A percentile compares a stretch with the other conserved stretches of the same genome.
Evolutionary conservation across 495 filamentous ascomycete species (phyloP).

Genomic region (Extremus antarcticus): DNA sequence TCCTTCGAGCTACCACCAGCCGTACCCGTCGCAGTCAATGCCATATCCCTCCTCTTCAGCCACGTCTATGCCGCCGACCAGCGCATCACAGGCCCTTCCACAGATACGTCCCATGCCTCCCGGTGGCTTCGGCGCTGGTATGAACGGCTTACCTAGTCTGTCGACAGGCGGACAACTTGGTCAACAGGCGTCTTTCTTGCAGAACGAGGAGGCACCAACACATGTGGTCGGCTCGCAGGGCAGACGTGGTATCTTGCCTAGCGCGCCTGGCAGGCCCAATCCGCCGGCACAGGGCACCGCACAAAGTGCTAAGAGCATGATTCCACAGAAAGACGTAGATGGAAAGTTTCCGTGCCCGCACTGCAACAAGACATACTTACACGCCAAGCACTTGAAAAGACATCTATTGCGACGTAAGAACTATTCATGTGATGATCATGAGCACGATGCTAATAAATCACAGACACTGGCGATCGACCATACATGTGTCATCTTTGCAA

Average conservation of each 20-base stretch:
- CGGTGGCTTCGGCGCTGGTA: slow-evolving; percentile 40
- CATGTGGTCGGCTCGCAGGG: slow-evolving; percentile 92
- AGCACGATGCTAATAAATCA: slow-evolving; percentile 11
- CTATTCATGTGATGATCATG: slow-evolving; percentile 21
- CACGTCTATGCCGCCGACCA: slow-evolving; percentile 9
- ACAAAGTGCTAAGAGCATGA: slow-evolving; percentile 41
- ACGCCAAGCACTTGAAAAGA: slow-evolving; percentile 93
- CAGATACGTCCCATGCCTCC: slow-evolving; percentile 34
- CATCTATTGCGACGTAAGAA: slow-evolving; percentile 85
- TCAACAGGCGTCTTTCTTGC: slow-evolving; percentile 35
- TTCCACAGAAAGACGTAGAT: slow-evolving; percentile 85
- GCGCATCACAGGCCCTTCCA: slow-evolving; percentile 32
- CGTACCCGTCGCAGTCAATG: slow-evolving; percentile 16
- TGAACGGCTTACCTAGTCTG: slow-evolving; percentile 30
- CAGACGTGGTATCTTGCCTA: slow-evolving; percentile 78
- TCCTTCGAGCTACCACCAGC: slow-evolving; percentile 11
- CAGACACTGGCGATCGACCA: slow-evolving; percentile 91
- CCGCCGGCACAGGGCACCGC: slow-evolving; percentile 61
- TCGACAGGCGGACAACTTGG: slow-evolving; percentile 8
- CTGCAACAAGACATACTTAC: slow-evolving; percentile 94
- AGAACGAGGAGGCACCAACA: slow-evolving; percentile 50
- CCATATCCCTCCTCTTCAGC: slow-evolving; percentile 12
- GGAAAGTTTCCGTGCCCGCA: slow-evolving; percentile 96
- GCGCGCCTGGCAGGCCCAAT: slow-evolving; percentile 66
- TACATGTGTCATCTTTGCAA: slow-evolving; percentile 95